Base-by-base conservation (phyloP, 75 land plant species). In the Pinus albicaulis region DNA sequence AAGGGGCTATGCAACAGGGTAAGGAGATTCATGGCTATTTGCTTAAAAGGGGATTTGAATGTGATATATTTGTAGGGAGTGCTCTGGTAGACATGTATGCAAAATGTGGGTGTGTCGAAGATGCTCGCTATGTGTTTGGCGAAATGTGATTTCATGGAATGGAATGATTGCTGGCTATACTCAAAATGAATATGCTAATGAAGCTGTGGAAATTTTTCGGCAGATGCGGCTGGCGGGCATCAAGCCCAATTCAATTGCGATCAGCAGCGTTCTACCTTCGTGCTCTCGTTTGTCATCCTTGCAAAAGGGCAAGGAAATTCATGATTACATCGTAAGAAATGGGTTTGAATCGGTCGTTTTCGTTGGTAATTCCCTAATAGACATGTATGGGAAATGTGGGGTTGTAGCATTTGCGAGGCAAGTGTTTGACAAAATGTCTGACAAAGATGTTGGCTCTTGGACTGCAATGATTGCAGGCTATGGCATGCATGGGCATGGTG, bases 331-430 rank as follows among this genome's bases (percentile, higher is more conserved):
- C 15, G 44, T 83, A 22, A 83, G 80, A 74, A 81, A 38, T 17
- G 80, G 83, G 11, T 20, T 77, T 44, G 87, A 87, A 17, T 71
- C 22, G 60, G 89, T 89, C 72, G 55, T 83, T 24, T 88, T 85
- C 64, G 83, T 86, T 57, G 77, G 61, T n/a, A 92, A 90, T 73
- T 80, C 86, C 22, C 71, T 92, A 26, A 73, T 92, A 55, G 87
- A 91, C 60, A 81, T 91, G 85, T 92, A 92, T 76, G 88, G 83
- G 17, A 90, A 88, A 77, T 92, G 81, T 56, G 91, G 93, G 24
- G 60, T 28, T 70, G 10, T 75, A 48, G 69, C 38, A n/a, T 75
- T 75, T 22, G 95, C 89, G 2, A 64, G 70, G 7, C 66, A 59
- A 70, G 79, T 92, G 28, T 92, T 92, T 65, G 17, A 84, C 22